Percentiles rank a stretch among this genome's conserved stretches.
These are phyloP conservation scores for Immersiella caudata DNA, from an alignment of 495 filamentous ascomycete species.

Conservation along the genomic window DNA sequence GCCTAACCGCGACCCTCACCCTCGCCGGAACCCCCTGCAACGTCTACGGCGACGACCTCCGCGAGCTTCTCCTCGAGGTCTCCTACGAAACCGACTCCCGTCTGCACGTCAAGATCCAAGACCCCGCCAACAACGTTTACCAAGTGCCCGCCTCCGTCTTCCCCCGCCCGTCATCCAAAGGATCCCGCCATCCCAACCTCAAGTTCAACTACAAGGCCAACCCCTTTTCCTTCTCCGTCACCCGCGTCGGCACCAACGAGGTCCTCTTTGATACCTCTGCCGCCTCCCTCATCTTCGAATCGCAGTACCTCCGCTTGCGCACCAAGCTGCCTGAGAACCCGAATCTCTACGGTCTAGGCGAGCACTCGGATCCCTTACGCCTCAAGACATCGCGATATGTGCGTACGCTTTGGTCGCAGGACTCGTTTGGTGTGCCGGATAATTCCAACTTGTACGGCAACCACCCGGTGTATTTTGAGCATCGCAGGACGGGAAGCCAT, in stretches of 20 bases:
- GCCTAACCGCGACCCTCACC: conserved; percentile 64
- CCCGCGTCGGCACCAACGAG: conserved; percentile 61
- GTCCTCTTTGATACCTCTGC: conserved; percentile 78
- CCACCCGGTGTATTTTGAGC: conserved; percentile 86
- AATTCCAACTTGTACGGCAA: conserved; percentile 75
- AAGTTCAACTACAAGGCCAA: conserved; percentile 65
- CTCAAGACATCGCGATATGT: conserved; percentile 73
- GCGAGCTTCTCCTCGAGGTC: conserved; percentile 66
- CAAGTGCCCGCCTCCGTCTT: conserved; percentile 75
- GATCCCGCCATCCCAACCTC: conserved; percentile 42
- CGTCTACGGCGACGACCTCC: conserved; percentile 68
- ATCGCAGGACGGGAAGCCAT: conserved; percentile 71
- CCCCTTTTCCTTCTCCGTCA: conserved; percentile 80
- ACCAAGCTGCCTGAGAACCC: conserved; percentile 69
- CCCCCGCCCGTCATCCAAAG: conserved; percentile 55
- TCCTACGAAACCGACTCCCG: conserved; percentile 76
- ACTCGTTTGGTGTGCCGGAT: conserved; percentile 60
- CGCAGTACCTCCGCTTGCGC: conserved; percentile 73
- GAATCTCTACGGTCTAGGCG: conserved; percentile 78
- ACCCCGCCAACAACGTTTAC: conserved; percentile 69
- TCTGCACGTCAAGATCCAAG: conserved; percentile 81
- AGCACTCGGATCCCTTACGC: conserved; percentile 73
- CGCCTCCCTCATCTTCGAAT: conserved; percentile 72
- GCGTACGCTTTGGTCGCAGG: conserved; percentile 80
- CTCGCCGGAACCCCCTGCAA: conserved; percentile 65